phyloP scores from a whole-genome alignment of 306 rosid genomes.

The Quercus mongolica region DNA sequence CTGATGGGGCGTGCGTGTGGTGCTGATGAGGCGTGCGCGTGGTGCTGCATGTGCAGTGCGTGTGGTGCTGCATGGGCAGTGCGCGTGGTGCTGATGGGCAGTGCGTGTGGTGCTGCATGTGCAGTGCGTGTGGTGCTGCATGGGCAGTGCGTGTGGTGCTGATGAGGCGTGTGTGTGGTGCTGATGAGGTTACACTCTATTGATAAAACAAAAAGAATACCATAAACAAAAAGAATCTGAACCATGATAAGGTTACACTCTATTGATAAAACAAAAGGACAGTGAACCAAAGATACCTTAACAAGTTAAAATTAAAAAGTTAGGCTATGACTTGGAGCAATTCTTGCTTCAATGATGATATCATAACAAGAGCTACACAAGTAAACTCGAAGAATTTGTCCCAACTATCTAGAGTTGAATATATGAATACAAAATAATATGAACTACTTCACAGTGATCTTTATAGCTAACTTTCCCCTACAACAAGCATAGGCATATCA shows the following conservation, averaged over 20 bases:
- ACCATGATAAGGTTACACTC: background rate
- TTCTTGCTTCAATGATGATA: background rate
- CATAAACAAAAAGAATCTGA: background rate
- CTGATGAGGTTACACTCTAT: too few relatives aligned
- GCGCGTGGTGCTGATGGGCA: too few relatives aligned
- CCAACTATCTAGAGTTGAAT: background rate
- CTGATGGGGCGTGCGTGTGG: too few relatives aligned
- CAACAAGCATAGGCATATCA: background rate
- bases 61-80: too few relatives aligned
- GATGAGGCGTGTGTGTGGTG: too few relatives aligned
- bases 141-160: too few relatives aligned
- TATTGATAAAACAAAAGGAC: background rate
- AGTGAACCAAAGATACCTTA: background rate
- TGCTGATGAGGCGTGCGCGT: too few relatives aligned
- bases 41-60: too few relatives aligned
- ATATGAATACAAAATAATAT: background rate
- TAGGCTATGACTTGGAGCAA: background rate
- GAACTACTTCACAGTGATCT: too few relatives aligned
- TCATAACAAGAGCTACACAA: background rate
- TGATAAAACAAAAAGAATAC: too few relatives aligned
- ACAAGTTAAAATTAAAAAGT: background rate
- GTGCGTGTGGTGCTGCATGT: too few relatives aligned
- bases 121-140: too few relatives aligned
- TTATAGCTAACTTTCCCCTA: background rate
- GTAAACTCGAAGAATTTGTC: background rate